phyloP scores from a whole-genome alignment of 768 basidiomycete species.

The Boletus subcaerulescens region DNA sequence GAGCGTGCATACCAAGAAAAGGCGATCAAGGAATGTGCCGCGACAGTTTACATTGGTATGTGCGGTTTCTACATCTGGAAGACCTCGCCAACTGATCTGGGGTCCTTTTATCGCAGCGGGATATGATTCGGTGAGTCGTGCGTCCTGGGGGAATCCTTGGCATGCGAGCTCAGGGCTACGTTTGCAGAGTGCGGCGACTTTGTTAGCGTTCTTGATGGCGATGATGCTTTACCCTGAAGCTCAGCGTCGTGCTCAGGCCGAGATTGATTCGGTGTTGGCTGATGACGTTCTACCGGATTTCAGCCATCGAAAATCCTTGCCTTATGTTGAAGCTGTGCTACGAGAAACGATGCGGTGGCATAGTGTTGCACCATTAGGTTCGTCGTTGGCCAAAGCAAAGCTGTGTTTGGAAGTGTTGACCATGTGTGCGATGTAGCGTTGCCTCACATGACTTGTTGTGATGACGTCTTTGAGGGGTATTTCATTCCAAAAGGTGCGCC shows the following conservation, averaged over 20 bases:
- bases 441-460: conserved; percentile 29
- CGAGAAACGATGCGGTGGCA: conserved; percentile 35
- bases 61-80: neutral
- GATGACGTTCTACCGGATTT: conserved; percentile 23
- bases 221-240: conserved; percentile 31
- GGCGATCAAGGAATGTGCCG: conserved; percentile 27
- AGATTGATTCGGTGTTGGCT: conserved; percentile 26
- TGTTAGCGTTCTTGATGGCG: conserved; percentile 26
- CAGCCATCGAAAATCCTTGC: conserved; percentile 21
- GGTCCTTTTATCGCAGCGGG: conserved; percentile 16
- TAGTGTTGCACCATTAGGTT: conserved; percentile 29
- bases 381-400: neutral
- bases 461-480: conserved; percentile 46
- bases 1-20: conserved; percentile 18
- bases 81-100: neutral
- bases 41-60: conserved; percentile 32
- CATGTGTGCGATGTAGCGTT: conserved; percentile 14
- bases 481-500: conserved; percentile 36
- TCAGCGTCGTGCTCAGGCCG: conserved; percentile 29
- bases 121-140: conserved; percentile 23
- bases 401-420: conserved; percentile 5
- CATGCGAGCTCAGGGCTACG: neutral
- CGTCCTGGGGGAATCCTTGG: neutral
- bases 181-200: conserved; percentile 22
- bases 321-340: conserved; percentile 31